Percentiles rank a stretch among this genome's conserved stretches.
Conservation (phyloP, 1,284 basidiomycete genomes). For the Hypsizygus ulmarius region DNA sequence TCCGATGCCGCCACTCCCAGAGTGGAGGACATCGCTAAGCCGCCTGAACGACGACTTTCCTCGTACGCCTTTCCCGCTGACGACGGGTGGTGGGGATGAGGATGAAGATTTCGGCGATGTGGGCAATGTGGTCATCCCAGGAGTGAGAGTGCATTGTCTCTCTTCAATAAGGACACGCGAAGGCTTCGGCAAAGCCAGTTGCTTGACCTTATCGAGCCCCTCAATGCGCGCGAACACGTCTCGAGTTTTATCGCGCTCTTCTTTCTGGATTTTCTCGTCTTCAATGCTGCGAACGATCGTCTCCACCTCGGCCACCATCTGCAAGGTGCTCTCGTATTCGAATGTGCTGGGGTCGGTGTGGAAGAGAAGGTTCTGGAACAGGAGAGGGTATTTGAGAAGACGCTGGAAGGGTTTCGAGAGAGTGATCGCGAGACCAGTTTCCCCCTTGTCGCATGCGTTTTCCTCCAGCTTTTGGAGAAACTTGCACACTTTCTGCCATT, state of each 20-base stretch:
- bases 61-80: constrained; percentile 56
- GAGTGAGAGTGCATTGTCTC: constrained; percentile 43
- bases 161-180: constrained; percentile 88
- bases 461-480: constrained; percentile 76
- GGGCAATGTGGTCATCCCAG: constrained; percentile 30
- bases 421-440: constrained; percentile 91
- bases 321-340: constrained; percentile 94
- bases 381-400: constrained; percentile 92
- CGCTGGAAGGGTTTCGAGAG: constrained; percentile 97
- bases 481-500: constrained; percentile 74
- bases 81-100: constrained; percentile 52
- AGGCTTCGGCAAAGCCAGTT: constrained; percentile 85
- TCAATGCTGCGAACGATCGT: constrained; percentile 94
- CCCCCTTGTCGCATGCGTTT: constrained; percentile 79
- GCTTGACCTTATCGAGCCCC: constrained; percentile 86
- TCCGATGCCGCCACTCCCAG: constrained; percentile 50
- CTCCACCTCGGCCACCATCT: constrained; percentile 97
- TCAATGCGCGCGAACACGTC: constrained; percentile 96
- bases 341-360: constrained; percentile 96
- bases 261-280: constrained; percentile 95
- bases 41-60: constrained; percentile 83
- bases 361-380: constrained; percentile 96
- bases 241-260: constrained; percentile 91
- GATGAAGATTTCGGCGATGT: constrained; percentile 40
- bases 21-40: constrained; percentile 74